A percentile compares a stretch with the other conserved stretches of the same genome.
Conservation (phyloP, 2,329 filamentous ascomycete genomes). For the Talaromyces sp. region DNA sequence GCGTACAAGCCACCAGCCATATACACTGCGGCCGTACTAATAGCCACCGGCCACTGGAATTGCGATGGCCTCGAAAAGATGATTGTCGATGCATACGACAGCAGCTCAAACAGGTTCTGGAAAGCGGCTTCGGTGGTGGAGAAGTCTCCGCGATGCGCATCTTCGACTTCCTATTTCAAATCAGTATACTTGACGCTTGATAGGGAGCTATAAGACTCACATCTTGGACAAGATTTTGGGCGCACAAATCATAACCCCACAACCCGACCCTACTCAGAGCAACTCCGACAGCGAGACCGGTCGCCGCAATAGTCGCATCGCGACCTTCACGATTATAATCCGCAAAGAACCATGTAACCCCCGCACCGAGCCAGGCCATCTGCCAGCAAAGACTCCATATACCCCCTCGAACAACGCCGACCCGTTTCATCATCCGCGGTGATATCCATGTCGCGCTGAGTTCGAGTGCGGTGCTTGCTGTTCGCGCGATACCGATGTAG, state of each 20-base stretch:
- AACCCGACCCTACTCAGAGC: slow-evolving; percentile 59
- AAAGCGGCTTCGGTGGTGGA: slow-evolving; percentile 65
- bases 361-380: slow-evolving; percentile 52
- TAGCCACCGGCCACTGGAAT: slow-evolving; percentile 61
- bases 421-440: slow-evolving; percentile 48
- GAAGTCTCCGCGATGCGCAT: slow-evolving; percentile 62
- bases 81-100: slow-evolving; percentile 64
- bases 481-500: slow-evolving; percentile 48
- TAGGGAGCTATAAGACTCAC: slow-evolving; percentile 31
- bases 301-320: slow-evolving; percentile 37
- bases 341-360: slow-evolving; percentile 44
- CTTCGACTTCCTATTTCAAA: slow-evolving; percentile 50
- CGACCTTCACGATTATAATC: slow-evolving; percentile 23
- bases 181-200: neutral
- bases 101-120: slow-evolving; percentile 68
- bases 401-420: slow-evolving; percentile 62
- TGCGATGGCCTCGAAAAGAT: slow-evolving; percentile 60
- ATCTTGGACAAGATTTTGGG: slow-evolving; percentile 61
- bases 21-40: slow-evolving; percentile 49
- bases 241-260: slow-evolving; percentile 61
- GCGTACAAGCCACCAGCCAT: slow-evolving; percentile 47
- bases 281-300: slow-evolving; percentile 50
- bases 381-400: slow-evolving; percentile 71
- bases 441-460: slow-evolving; percentile 54
- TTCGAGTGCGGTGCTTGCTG: slow-evolving; percentile 51